Evolutionary conservation across 805 yeast species (phyloP).

Genomic region (Hanseniaspora lindneri): DNA sequence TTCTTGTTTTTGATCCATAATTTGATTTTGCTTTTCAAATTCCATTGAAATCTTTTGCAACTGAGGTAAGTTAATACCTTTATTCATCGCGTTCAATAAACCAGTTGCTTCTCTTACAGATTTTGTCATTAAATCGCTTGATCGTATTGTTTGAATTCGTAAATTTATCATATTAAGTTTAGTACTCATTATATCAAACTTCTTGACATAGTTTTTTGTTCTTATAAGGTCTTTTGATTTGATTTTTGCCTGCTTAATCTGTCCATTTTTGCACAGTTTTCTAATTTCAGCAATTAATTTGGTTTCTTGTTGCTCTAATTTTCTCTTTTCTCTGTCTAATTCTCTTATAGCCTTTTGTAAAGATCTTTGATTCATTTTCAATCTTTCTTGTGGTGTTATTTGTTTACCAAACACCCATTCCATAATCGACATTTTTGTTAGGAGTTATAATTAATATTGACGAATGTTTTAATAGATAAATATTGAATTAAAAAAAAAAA

Average conservation of each 20-base stretch:
- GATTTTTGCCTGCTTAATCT: constrained; percentile 76
- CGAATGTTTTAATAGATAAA: too few species aligned
- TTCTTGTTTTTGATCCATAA: constrained; percentile 98
- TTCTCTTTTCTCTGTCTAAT: constrained; percentile 71
- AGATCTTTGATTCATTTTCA: constrained; percentile 89
- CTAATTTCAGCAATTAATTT: constrained; percentile 74
- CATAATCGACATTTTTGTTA: constrained; percentile 44
- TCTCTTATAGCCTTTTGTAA: constrained; percentile 91
- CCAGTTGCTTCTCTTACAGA: constrained; percentile 91
- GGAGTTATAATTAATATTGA: background rate
- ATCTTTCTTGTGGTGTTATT: constrained; percentile 85
- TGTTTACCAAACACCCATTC: constrained; percentile 96
- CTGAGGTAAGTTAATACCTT: constrained; percentile 82
- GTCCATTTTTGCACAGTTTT: constrained; percentile 82
- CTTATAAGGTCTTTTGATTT: constrained; percentile 93
- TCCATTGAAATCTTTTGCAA: constrained; percentile 85
- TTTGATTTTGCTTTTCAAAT: constrained; percentile 83
- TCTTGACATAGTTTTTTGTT: constrained; percentile 66
- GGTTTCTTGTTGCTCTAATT: constrained; percentile 86
- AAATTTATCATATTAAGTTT: constrained; percentile 90
- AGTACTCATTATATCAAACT: constrained; percentile 86
- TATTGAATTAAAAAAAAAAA: too few species aligned
- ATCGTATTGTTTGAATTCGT: constrained; percentile 80
- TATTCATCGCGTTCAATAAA: constrained; percentile 74
- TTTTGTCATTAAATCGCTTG: constrained; percentile 88